These are phyloP conservation scores for Dittrichia graveolens DNA, from an alignment of 129 eudicot species.

Conservation along the genomic window DNA sequence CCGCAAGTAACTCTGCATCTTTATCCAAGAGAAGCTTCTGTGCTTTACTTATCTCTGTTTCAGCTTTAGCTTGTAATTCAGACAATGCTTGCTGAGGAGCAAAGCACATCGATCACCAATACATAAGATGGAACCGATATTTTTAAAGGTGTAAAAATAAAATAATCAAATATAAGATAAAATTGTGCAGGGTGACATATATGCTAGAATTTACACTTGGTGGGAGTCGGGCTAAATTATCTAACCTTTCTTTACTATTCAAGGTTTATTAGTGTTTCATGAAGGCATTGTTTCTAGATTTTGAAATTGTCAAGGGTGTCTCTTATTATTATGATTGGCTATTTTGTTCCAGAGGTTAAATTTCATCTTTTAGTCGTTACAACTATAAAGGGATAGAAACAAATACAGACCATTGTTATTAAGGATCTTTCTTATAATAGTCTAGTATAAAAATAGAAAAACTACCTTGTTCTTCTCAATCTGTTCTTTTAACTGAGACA, in stretches of 20 bases:
- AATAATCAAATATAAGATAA: neutral
- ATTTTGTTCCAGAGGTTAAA: no score
- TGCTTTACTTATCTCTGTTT: constrained; percentile 71
- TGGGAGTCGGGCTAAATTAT: no score
- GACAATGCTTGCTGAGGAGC: constrained; percentile 63
- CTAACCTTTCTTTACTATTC: no score
- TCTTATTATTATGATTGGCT: no score
- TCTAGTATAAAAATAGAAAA: neutral
- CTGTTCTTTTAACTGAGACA: constrained; percentile 70
- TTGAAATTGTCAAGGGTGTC: no score
- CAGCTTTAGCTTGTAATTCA: constrained; percentile 76
- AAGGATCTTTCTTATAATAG: neutral
- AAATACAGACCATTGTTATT: neutral
- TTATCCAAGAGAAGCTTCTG: constrained; percentile 66
- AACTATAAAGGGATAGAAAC: neutral
- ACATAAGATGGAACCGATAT: constrained; percentile 6
- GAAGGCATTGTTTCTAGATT: no score
- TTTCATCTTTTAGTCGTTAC: no score
- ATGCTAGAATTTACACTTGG: no score
- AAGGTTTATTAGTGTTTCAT: no score
- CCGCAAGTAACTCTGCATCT: constrained; percentile 75
- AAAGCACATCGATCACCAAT: constrained; percentile 3
- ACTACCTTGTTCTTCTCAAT: constrained; percentile 92
- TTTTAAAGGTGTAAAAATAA: constrained; percentile 4
- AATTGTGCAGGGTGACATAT: no score